A percentile compares a stretch with the other conserved stretches of the same genome.
These are phyloP conservation scores for Euphorbia schlechtendalii DNA, from an alignment of 441 rosid genomes.

Conservation along the genomic window DNA sequence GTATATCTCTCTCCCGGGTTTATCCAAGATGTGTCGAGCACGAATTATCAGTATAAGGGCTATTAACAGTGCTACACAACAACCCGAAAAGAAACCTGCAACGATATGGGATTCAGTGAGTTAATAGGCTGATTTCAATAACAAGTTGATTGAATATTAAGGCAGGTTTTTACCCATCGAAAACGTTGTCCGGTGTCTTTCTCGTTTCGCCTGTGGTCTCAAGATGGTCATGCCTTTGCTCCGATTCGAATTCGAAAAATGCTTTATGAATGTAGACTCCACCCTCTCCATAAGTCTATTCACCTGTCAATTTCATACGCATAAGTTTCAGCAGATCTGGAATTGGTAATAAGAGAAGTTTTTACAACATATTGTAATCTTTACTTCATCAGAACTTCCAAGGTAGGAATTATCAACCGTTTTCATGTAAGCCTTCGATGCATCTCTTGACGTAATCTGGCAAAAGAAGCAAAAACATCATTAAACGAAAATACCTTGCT, in stretches of 20 bases:
- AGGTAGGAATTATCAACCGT: conserved; percentile 64
- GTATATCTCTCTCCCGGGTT: conserved; percentile 30
- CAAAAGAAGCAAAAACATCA: background rate
- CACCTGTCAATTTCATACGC: conserved; percentile 26
- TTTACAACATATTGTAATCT: too few relatives aligned
- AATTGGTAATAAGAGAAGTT: background rate
- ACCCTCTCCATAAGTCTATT: conserved; percentile 61
- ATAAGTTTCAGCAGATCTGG: background rate
- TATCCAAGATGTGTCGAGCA: conserved; percentile 33
- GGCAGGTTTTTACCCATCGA: conserved; percentile 27
- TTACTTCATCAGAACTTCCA: conserved; percentile 61
- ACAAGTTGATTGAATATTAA: too few relatives aligned
- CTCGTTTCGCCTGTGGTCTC: conserved; percentile 49
- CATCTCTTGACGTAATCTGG: conserved; percentile 61
- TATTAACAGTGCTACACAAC: conserved; percentile 49
- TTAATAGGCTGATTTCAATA: too few relatives aligned
- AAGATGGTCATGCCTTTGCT: conserved; percentile 56
- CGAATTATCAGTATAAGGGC: conserved; percentile 44
- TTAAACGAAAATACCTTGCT: background rate
- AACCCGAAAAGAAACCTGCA: conserved; percentile 65
- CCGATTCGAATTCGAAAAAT: conserved; percentile 61
- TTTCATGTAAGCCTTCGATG: conserved; percentile 56
- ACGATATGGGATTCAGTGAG: background rate
- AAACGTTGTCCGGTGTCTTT: conserved; percentile 55
- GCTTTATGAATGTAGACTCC: conserved; percentile 70